Evolutionary conservation across 176 grass and related monocot genomes (phyloP).

Genomic region (Poa pratensis): DNA sequence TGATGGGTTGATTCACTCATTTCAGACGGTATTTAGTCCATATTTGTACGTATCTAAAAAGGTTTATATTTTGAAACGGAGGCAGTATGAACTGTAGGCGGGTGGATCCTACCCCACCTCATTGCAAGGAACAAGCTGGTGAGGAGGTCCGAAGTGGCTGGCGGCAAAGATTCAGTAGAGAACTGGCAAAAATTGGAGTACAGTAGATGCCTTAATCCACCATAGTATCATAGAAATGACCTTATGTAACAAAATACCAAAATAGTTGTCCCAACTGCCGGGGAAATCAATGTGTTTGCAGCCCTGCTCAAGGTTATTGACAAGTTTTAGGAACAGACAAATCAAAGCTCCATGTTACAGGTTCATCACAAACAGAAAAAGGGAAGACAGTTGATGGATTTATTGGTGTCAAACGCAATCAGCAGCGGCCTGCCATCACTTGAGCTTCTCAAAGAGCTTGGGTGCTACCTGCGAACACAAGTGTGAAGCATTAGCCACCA

Average conservation of each 20-base stretch:
- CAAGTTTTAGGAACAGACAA: conserved; percentile 11
- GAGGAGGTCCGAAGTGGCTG: too few species aligned
- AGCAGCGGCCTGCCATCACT: conserved; percentile 4
- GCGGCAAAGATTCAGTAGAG: neutral
- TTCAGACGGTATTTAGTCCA: too few species aligned
- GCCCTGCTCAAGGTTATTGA: neutral
- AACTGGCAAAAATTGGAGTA: too few species aligned
- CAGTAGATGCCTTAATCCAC: neutral
- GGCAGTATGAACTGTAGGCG: too few species aligned
- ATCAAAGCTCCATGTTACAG: neutral
- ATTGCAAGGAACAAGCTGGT: too few species aligned
- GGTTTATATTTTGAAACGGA: too few species aligned
- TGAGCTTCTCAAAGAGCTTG: conserved; percentile 56
- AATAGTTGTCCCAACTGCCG: neutral
- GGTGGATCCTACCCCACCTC: too few species aligned
- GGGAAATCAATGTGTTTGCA: neutral
- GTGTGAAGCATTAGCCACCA: neutral
- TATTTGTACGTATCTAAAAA: too few species aligned
- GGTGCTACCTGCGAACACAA: conserved; percentile 46
- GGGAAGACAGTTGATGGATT: neutral
- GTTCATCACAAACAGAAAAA: neutral
- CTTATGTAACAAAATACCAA: neutral
- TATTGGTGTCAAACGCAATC: conserved; percentile 11
- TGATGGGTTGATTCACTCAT: too few species aligned
- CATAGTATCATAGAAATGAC: neutral